Evolutionary conservation across 169 alveolate species (phyloP).

Genomic region (Eimeria sp.): DNA sequence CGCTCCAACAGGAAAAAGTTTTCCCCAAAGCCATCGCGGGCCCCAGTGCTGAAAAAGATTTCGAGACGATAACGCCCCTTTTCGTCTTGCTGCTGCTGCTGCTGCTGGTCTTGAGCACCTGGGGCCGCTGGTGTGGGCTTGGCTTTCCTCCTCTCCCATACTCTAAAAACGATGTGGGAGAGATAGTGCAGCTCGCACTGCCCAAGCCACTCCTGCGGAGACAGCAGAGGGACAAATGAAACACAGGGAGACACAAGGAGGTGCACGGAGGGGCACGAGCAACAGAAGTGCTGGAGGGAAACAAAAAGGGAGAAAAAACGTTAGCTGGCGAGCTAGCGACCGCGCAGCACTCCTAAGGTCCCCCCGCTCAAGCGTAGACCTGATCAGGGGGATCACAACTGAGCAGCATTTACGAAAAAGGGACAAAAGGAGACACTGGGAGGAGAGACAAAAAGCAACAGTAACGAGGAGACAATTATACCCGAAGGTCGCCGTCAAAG

Average conservation of each 20-base stretch:
- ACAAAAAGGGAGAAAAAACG: neutral
- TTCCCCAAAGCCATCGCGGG: slow-evolving; percentile 80
- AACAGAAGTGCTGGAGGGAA: neutral
- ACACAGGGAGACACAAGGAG: neutral
- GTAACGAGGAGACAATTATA: neutral
- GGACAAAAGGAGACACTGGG: neutral
- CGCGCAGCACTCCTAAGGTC: too few species aligned
- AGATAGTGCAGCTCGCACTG: slow-evolving; percentile 81
- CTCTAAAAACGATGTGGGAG: slow-evolving; percentile 83
- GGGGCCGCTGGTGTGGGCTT: neutral
- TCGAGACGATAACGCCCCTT: slow-evolving; percentile 74
- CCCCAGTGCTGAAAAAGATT: slow-evolving; percentile 80
- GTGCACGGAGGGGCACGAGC: neutral
- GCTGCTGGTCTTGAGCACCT: neutral
- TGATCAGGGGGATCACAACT: neutral
- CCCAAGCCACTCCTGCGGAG: slow-evolving; percentile 49
- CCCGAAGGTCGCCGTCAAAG: neutral
- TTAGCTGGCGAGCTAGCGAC: too few species aligned
- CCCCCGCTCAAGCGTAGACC: too few species aligned
- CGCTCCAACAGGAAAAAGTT: slow-evolving; percentile 38
- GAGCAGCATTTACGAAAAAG: neutral
- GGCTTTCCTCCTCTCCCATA: slow-evolving; percentile 68
- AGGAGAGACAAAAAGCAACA: neutral
- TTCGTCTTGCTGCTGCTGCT: slow-evolving; percentile 44
- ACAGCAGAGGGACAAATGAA: neutral